Percentiles rank a stretch among this genome's conserved stretches.
Conservation (phyloP, 2,329 filamentous ascomycete species). For the Ilyonectria mors-panacis region DNA sequence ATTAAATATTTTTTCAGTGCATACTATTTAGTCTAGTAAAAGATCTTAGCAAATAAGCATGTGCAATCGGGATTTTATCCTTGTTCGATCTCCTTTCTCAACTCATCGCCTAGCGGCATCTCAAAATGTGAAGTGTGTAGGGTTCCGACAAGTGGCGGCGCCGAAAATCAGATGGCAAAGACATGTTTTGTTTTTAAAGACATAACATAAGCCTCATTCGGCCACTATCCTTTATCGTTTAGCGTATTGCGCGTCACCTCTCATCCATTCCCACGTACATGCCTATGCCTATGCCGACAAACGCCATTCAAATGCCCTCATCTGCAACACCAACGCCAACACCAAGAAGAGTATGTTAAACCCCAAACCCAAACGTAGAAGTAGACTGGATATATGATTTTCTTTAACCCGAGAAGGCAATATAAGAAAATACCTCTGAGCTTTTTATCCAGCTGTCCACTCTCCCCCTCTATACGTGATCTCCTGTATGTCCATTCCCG, state of each 20-base stretch:
- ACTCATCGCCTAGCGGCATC: not conserved
- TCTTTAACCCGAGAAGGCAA: not conserved
- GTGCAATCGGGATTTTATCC: too few relatives aligned
- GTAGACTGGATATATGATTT: not conserved
- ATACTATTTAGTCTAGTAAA: too few relatives aligned
- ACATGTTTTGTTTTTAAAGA: not conserved
- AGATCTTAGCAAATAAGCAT: too few relatives aligned
- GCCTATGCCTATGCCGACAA: not conserved
- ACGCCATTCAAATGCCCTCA: not conserved
- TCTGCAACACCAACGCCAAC: not conserved
- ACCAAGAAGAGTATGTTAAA: not conserved
- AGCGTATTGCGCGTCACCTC: not conserved
- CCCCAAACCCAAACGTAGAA: too few relatives aligned
- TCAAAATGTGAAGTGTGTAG: not conserved
- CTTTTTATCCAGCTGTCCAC: not conserved
- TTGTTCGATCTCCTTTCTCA: too few relatives aligned
- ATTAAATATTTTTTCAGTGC: too few relatives aligned
- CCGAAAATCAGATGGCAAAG: not conserved
- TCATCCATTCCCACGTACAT: not conserved
- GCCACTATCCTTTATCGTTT: not conserved
- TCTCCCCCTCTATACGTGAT: not conserved
- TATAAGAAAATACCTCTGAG: not conserved
- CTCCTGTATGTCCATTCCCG: not conserved
- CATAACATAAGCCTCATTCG: not conserved
- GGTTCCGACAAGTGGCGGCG: not conserved